Conservation (phyloP, 495 filamentous ascomycete species). For the Letharia columbiana region DNA sequence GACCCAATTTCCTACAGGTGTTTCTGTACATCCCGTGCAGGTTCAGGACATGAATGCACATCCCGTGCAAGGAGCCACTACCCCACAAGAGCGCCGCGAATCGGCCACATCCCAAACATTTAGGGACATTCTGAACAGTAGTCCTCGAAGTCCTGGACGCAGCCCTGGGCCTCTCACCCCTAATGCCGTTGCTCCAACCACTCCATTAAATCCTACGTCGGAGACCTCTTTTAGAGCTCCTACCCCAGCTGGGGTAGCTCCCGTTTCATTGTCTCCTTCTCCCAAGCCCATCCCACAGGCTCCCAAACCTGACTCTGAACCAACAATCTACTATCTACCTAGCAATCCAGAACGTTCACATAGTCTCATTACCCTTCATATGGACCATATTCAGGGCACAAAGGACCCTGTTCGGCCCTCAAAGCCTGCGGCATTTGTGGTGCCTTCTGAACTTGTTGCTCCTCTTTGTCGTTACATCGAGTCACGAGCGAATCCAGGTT, state of each 20-base stretch:
- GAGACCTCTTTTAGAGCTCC: not conserved
- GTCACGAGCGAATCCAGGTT: not conserved
- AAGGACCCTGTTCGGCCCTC: not conserved
- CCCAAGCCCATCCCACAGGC: not conserved
- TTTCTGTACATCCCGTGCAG: constrained; percentile 9
- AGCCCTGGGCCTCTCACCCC: not conserved
- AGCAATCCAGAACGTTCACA: not conserved
- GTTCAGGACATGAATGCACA: not conserved
- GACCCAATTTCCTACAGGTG: constrained; percentile 5
- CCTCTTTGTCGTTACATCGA: not conserved
- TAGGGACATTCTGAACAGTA: not conserved
- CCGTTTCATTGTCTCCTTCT: not conserved
- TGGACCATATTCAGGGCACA: not conserved
- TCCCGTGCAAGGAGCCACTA: not conserved
- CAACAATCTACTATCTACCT: not conserved
- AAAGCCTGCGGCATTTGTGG: not conserved
- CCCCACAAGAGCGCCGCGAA: not conserved
- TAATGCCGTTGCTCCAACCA: not conserved
- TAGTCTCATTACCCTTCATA: not conserved
- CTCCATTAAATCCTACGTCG: not conserved
- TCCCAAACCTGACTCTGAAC: not conserved
- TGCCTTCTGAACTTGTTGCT: constrained; percentile 2
- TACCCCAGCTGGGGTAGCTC: not conserved
- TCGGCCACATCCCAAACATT: not conserved
- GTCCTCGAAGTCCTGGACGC: not conserved